Evolutionary conservation across 305 asterid species (phyloP), one percentile per base, ranked within the genome.

Genomic region (Andrographis paniculata): DNA sequence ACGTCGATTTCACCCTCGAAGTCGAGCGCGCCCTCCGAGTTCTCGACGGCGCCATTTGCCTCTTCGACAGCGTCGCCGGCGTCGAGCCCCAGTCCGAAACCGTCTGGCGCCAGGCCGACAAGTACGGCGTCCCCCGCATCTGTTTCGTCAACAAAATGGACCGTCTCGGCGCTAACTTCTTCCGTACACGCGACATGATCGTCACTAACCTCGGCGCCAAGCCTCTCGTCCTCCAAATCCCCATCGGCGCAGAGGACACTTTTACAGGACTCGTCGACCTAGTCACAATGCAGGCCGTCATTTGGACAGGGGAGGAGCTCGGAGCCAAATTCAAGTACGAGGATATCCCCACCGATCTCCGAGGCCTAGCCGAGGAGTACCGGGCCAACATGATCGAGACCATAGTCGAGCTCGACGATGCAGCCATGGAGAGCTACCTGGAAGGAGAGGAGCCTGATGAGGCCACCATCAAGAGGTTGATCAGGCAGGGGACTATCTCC

Each of bases 51-150:
- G 94, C 98, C 0, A 82, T 89, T 58, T 85, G 98, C 63, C 63
- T 78, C 60, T 91, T 91, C 43, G 99, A 91, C 64, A 91, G 95
- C 66, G 99, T 91, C 53, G 99, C 96, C 17, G 95, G 99, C 0
- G 99, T 91, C 52, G 96, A 91, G 64, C 99, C 99, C 20, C 99
- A 91, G 58, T 91, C 96, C 16, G 95, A 91, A 69, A 91, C 96
- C 18, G 96, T 86, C 43, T 91, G 99, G 96, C 75, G 99, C 67
- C 96, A 91, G 66, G 99, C 99, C 18, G 99, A 91, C 55, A 91
- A 73, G 61, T 91, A 91, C 35, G 95, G 99, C 9, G 99, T 91
- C 45, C 99, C 96, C 2, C 78, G 99, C 46, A 86, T 91, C 60
- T 91, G 96, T 60, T 87, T 91, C n/a, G 85, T 91, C 41, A 87